These are phyloP conservation scores for Amanita exitialis DNA, from an alignment of 768 basidiomycete genomes.

Conservation along the genomic window DNA sequence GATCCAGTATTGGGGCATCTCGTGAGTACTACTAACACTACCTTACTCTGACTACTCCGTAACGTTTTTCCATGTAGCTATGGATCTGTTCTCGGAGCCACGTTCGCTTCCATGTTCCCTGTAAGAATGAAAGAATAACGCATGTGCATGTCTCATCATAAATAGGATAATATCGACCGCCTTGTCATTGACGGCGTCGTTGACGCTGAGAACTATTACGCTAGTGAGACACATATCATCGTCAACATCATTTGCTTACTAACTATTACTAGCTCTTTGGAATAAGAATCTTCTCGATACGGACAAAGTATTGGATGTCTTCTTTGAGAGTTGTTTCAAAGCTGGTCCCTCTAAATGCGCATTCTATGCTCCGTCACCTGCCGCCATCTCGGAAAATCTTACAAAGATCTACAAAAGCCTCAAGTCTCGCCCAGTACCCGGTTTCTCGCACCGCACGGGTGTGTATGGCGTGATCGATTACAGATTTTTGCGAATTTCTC, in stretches of 20 bases:
- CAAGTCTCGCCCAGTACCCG: conserved; percentile 21
- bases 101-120: conserved; percentile 15
- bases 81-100: conserved; percentile 14
- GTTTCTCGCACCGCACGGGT: conserved; percentile 11
- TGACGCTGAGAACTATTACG: conserved; percentile 17
- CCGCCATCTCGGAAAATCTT: conserved; percentile 23
- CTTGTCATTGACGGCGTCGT: conserved; percentile 22
- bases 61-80: conserved; percentile 13
- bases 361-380: conserved; percentile 27
- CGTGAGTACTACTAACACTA: conserved; percentile 8
- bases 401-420: conserved; percentile 18
- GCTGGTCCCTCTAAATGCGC: conserved; percentile 26
- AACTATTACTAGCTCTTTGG: conserved; percentile 20
- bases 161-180: conserved; percentile 20
- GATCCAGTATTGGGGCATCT: conserved; percentile 23
- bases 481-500: conserved; percentile 14
- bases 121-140: conserved; percentile 1
- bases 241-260: not conserved
- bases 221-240: conserved; percentile 7
- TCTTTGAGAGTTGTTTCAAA: conserved; percentile 25
- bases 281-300: conserved; percentile 26
- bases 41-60: too few species aligned
- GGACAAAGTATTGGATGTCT: conserved; percentile 24
- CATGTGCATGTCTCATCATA: not conserved
- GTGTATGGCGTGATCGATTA: conserved; percentile 30